Conservation (phyloP, 169 alveolate species). For the Eimeria brunetti region DNA sequence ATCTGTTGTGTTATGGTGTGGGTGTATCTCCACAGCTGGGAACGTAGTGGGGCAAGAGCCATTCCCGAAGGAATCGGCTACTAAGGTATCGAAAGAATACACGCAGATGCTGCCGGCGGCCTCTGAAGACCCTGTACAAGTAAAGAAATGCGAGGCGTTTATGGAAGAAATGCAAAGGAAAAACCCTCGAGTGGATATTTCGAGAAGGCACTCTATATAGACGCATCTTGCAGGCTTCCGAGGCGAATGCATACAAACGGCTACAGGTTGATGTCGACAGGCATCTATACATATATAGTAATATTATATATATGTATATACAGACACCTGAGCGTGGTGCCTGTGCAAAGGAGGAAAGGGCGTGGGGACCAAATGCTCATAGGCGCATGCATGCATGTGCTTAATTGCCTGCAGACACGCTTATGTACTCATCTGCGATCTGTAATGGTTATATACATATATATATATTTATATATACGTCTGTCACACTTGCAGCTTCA, state of each 20-base stretch:
- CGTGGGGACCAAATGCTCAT: no score
- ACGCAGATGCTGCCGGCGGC: slow-evolving; percentile 45
- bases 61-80: background rate
- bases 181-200: background rate
- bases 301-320: no score
- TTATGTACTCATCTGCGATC: no score
- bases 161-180: background rate
- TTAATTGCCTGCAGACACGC: no score
- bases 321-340: no score
- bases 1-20: background rate
- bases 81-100: background rate
- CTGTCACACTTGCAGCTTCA: background rate
- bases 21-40: background rate
- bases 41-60: slow-evolving; percentile 31
- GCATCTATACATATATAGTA: no score
- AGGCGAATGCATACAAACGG: no score
- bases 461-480: background rate
- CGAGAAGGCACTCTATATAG: background rate
- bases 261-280: no score
- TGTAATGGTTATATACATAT: background rate
- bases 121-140: background rate
- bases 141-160: background rate
- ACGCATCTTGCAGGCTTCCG: no score
- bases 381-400: no score
- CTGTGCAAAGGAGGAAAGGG: no score